phyloP scores from a whole-genome alignment of 805 yeast genomes.

The Torulaspora indica region DNA sequence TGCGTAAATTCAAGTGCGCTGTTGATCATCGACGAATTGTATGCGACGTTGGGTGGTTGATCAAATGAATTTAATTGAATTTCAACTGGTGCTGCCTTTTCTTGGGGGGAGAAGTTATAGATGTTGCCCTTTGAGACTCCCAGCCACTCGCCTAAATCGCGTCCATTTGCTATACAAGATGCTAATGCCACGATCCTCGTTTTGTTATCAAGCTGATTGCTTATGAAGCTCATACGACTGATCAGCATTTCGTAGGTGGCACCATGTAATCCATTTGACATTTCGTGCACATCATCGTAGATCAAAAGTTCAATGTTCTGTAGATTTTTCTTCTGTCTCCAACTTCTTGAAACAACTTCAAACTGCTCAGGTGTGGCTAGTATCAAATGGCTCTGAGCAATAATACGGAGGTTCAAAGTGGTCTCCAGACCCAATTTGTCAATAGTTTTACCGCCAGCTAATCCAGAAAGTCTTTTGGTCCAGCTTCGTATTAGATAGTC shows the following conservation, averaged over 20 bases:
- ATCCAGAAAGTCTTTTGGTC: slow-evolving; percentile 43
- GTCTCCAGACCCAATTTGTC: slow-evolving; percentile 51
- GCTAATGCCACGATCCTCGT: slow-evolving; percentile 67
- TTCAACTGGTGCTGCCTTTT: slow-evolving; percentile 51
- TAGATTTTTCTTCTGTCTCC: slow-evolving; percentile 74
- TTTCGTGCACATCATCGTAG: slow-evolving; percentile 65
- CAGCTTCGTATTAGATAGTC: slow-evolving; percentile 48
- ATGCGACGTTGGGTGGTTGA: slow-evolving; percentile 38
- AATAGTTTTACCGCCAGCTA: slow-evolving; percentile 57
- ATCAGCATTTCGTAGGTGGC: slow-evolving; percentile 63
- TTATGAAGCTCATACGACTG: slow-evolving; percentile 66
- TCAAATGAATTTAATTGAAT: slow-evolving; percentile 51
- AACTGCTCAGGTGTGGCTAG: slow-evolving; percentile 78
- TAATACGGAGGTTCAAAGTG: slow-evolving; percentile 47
- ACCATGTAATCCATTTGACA: slow-evolving; percentile 58
- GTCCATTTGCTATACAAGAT: slow-evolving; percentile 64
- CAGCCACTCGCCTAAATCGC: slow-evolving; percentile 82
- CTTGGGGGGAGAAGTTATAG: slow-evolving; percentile 66
- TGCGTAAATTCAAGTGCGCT: slow-evolving; percentile 45
- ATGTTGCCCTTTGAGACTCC: slow-evolving; percentile 59
- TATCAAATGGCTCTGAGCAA: slow-evolving; percentile 61
- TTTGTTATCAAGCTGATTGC: slow-evolving; percentile 54
- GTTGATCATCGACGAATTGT: slow-evolving; percentile 45
- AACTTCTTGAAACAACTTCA: slow-evolving; percentile 66
- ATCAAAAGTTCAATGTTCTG: slow-evolving; percentile 64